phyloP scores from a whole-genome alignment of 192 early-diverging fungal genomes.

The Mortierella hygrophila region DNA sequence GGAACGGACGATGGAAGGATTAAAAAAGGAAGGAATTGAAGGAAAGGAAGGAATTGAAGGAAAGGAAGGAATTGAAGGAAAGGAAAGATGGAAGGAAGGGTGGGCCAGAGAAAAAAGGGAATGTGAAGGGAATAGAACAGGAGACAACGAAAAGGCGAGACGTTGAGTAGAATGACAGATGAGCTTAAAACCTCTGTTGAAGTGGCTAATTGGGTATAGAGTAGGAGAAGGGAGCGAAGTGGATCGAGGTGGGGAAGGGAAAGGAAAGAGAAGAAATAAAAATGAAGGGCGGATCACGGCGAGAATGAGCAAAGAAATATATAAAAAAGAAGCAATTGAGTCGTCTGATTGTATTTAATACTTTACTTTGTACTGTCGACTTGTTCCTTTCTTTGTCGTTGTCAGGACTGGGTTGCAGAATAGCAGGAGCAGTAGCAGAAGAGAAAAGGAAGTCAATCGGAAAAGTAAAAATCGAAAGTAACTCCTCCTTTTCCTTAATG shows the following conservation, averaged over 20 bases:
- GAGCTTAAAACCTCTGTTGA: not conserved
- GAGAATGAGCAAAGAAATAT: not conserved
- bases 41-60: not conserved
- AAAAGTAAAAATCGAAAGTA: not conserved
- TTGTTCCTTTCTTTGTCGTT: not conserved
- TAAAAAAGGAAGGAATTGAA: not conserved
- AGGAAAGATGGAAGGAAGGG: too few relatives aligned
- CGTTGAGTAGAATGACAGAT: not conserved
- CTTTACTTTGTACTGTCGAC: not conserved
- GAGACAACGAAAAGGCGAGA: constrained; percentile 8
- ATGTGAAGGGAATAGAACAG: constrained; percentile 3
- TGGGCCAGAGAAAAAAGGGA: not conserved
- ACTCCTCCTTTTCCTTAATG: not conserved
- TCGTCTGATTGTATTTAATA: not conserved
- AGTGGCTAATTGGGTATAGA: not conserved
- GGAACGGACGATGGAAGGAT: not conserved
- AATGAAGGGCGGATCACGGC: not conserved
- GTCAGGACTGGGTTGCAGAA: too few relatives aligned
- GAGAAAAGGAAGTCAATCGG: not conserved
- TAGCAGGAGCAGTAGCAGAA: too few relatives aligned
- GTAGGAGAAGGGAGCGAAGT: constrained; percentile 13
- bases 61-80: not conserved
- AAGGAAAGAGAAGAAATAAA: not conserved
- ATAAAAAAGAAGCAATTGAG: not conserved
- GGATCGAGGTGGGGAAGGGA: constrained; percentile 13